A percentile compares a stretch with the other conserved stretches of the same genome.
phyloP scores from a whole-genome alignment of 305 asterid species.

The Solanum hybrid region DNA sequence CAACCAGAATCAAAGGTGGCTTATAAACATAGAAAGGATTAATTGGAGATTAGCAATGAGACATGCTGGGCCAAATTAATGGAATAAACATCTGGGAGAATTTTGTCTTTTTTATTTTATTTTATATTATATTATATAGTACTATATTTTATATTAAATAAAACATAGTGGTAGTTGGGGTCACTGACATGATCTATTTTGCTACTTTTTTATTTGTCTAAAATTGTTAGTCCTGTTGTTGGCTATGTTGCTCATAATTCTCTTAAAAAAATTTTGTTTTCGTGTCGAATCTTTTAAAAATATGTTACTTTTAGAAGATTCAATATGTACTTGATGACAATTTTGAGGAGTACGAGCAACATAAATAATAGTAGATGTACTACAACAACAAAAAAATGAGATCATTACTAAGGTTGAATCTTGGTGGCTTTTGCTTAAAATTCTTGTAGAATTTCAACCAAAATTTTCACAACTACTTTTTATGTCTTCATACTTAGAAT shows the following conservation, averaged over 20 bases:
- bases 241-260: fast-evolving
- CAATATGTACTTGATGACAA: neutral
- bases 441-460: neutral
- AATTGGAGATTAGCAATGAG: neutral
- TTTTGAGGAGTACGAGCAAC: neutral
- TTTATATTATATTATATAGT: neutral
- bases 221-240: neutral
- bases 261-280: neutral
- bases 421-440: neutral
- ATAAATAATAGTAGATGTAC: neutral
- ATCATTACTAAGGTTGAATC: neutral
- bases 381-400: neutral
- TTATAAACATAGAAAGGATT: neutral
- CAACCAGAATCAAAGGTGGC: neutral
- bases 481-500: neutral
- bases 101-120: neutral
- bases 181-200: neutral
- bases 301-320: neutral
- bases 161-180: neutral
- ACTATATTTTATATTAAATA: neutral
- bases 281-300: neutral
- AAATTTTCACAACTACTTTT: neutral
- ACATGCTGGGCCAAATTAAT: neutral
- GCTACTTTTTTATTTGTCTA: neutral
- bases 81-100: neutral